Evolutionary conservation across 306 rosid genomes (phyloP).

Genomic region (Sesbania bispinosa): DNA sequence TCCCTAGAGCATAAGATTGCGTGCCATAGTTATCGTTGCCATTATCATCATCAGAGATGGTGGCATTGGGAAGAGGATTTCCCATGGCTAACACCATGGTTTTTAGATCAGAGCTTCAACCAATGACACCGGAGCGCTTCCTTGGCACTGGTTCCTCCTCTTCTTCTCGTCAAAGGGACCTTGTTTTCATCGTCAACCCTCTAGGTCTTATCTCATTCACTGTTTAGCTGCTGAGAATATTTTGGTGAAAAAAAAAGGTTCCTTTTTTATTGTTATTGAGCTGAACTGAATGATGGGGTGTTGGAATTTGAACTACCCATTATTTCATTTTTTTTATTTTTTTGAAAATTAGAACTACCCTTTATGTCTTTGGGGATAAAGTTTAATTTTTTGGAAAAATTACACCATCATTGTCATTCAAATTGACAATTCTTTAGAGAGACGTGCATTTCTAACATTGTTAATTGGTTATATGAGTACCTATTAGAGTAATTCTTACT

Average conservation of each 20-base stretch:
- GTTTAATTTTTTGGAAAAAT: slow-evolving; percentile 1
- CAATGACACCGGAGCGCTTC: slow-evolving; percentile 50
- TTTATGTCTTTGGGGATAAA: not conserved
- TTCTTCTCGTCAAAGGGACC: slow-evolving; percentile 58
- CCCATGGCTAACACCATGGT: slow-evolving; percentile 46
- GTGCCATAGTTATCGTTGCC: not conserved
- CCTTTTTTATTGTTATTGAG: not conserved
- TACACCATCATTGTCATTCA: not conserved
- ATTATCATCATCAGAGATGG: slow-evolving; percentile 34
- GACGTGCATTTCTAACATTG: not conserved
- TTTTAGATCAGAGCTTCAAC: slow-evolving; percentile 59
- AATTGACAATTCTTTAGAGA: not conserved
- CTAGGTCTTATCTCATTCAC: slow-evolving; percentile 42
- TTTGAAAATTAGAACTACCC: not conserved
- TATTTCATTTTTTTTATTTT: not conserved
- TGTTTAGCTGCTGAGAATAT: not conserved
- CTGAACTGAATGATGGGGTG: slow-evolving; percentile 17
- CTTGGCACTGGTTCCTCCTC: slow-evolving; percentile 43
- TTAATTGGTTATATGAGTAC: not conserved
- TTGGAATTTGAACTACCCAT: slow-evolving; percentile 7
- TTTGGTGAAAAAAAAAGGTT: not conserved
- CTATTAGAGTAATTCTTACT: not conserved
- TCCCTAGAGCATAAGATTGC: slow-evolving; percentile 9
- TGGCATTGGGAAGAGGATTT: slow-evolving; percentile 43
- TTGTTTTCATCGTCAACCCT: slow-evolving; percentile 93